Percentiles rank a stretch among this genome's conserved stretches.
These are phyloP conservation scores for Fraxinus platypoda DNA, from an alignment of 305 asterid genomes.

Conservation along the genomic window DNA sequence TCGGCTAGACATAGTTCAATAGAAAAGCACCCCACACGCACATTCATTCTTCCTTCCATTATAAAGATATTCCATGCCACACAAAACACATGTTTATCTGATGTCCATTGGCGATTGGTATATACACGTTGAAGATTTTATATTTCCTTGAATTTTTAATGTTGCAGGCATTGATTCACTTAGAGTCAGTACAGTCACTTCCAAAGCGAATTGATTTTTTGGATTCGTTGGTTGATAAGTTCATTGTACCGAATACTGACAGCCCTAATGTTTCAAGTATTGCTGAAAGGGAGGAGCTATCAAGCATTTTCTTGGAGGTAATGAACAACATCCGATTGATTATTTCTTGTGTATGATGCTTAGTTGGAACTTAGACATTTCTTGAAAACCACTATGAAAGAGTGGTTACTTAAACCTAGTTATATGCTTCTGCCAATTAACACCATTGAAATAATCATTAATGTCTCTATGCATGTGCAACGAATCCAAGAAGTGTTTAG, in stretches of 20 bases:
- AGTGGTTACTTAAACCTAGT: neutral
- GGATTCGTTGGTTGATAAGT: constrained; percentile 82
- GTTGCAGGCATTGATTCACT: constrained; percentile 90
- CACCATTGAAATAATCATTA: neutral
- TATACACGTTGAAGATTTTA: constrained; percentile 11
- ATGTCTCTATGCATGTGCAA: neutral
- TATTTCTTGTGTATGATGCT: neutral
- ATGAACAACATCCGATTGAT: constrained; percentile 6
- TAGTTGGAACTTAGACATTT: neutral
- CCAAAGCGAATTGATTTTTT: constrained; percentile 76
- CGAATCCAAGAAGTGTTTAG: neutral
- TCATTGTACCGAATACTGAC: constrained; percentile 54
- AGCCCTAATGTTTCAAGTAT: constrained; percentile 56
- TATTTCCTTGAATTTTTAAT: constrained; percentile 7
- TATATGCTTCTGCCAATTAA: neutral
- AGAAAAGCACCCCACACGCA: neutral
- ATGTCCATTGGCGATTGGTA: neutral
- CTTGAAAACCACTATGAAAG: neutral
- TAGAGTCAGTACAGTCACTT: constrained; percentile 82
- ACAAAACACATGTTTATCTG: neutral
- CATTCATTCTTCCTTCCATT: neutral
- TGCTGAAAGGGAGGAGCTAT: constrained; percentile 88
- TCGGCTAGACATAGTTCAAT: neutral
- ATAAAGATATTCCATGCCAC: neutral
- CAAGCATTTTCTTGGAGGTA: constrained; percentile 97